Evolutionary conservation across 1,284 basidiomycete species (phyloP).

Genomic region (Trametes versicolor): DNA sequence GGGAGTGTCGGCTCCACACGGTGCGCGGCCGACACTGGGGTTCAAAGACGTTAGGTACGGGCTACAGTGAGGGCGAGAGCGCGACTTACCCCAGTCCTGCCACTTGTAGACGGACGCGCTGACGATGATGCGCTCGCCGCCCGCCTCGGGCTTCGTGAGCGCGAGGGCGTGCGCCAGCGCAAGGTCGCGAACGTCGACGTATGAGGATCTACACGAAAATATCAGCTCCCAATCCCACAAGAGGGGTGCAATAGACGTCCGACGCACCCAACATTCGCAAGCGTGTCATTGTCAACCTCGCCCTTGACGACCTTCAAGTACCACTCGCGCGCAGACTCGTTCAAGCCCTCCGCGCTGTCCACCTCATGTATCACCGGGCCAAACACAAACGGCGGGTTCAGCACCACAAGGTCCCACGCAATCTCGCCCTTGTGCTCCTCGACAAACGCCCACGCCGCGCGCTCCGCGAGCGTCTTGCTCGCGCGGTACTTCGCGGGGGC

Average conservation of each 20-base stretch:
- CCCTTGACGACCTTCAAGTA: constrained; percentile 48
- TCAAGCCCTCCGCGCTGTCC: constrained; percentile 56
- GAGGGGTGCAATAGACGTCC: constrained; percentile 15
- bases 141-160: constrained; percentile 56
- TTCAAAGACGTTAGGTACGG: too few relatives aligned
- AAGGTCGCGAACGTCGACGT: constrained; percentile 71
- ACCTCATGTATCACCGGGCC: constrained; percentile 62
- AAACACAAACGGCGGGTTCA: constrained; percentile 65
- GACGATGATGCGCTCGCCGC: constrained; percentile 63
- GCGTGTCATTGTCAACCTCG: constrained; percentile 28
- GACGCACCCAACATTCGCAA: constrained; percentile 29
- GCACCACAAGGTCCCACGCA: constrained; percentile 61
- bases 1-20: constrained; percentile 33
- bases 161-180: constrained; percentile 66
- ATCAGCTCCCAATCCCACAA: neutral
- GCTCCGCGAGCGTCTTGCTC: constrained; percentile 77
- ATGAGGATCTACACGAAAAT: constrained; percentile 36
- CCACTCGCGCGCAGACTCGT: constrained; percentile 56
- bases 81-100: constrained; percentile 37
- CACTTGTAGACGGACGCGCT: constrained; percentile 40
- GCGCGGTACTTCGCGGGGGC: constrained; percentile 58
- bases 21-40: constrained; percentile 25
- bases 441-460: constrained; percentile 64
- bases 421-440: constrained; percentile 58
- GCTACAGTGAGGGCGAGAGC: too few relatives aligned